phyloP scores from a whole-genome alignment of 345 rosid genomes.

The Rhodamnia rubescens region DNA sequence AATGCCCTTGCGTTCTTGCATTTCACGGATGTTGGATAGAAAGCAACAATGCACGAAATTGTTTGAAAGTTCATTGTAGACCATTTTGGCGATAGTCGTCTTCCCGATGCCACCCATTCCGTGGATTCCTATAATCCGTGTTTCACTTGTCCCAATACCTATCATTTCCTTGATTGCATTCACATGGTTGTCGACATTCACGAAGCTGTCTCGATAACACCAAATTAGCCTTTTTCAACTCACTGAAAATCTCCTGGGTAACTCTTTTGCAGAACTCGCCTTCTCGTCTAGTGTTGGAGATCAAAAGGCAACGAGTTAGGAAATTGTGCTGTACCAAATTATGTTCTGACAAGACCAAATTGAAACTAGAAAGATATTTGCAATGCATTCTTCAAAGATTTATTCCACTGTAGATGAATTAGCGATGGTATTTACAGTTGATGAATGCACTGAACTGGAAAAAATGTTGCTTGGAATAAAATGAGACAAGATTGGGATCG shows the following conservation, averaged over 20 bases:
- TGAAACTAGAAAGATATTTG: too few relatives aligned
- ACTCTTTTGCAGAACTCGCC: neutral
- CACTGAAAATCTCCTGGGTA: neutral
- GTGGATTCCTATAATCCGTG: neutral
- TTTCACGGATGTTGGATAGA: neutral
- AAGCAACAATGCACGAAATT: neutral
- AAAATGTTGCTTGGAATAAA: too few relatives aligned
- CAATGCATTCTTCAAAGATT: neutral
- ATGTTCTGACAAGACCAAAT: too few relatives aligned
- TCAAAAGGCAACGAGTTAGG: neutral
- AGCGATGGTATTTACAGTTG: too few relatives aligned
- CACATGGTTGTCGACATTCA: neutral
- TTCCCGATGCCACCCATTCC: constrained; percentile 2
- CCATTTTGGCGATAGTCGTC: neutral
- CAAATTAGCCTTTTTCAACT: neutral
- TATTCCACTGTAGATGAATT: too few relatives aligned
- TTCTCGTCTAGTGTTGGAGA: too few relatives aligned
- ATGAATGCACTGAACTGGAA: too few relatives aligned
- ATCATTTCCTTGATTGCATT: neutral
- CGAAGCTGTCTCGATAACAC: neutral
- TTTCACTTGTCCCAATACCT: neutral
- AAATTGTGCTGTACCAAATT: neutral
- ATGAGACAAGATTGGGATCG: neutral
- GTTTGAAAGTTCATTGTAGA: neutral
- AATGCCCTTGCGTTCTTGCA: neutral